phyloP scores from a whole-genome alignment of 1,139 yeast genomes.

The Magnusiomyces fungicola region DNA sequence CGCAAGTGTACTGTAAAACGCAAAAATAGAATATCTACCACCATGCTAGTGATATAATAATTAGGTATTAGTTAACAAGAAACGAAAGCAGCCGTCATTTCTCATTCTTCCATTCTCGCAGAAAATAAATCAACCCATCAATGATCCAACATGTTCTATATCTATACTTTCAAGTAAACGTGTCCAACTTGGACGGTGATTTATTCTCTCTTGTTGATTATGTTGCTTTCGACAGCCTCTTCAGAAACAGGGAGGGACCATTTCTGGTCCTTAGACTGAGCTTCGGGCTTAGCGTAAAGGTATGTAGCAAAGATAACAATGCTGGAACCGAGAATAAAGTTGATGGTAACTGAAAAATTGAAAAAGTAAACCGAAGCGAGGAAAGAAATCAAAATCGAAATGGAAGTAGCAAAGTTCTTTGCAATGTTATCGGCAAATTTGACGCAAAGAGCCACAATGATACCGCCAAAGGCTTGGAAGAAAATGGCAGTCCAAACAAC shows the following conservation, averaged over 20 bases:
- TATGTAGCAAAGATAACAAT: constrained; percentile 36
- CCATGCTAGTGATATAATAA: no score
- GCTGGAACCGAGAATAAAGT: constrained; percentile 34
- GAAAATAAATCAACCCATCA: no score
- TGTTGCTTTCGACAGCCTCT: constrained; percentile 18
- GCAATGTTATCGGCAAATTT: constrained; percentile 40
- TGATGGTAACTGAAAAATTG: constrained; percentile 32
- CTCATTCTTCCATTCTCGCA: no score
- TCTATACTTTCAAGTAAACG: no score
- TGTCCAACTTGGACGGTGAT: background rate
- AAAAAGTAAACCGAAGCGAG: constrained; percentile 34
- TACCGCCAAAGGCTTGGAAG: constrained; percentile 38
- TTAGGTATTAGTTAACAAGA: no score
- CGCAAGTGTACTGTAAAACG: no score
- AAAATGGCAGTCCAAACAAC: constrained; percentile 36
- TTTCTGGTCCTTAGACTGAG: background rate
- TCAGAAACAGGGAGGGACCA: constrained; percentile 12
- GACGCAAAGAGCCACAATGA: constrained; percentile 37
- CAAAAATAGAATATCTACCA: no score
- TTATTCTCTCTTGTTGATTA: constrained; percentile 16
- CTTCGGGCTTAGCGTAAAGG: constrained; percentile 25
- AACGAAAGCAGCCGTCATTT: no score
- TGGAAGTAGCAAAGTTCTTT: constrained; percentile 39
- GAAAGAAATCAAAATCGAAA: constrained; percentile 36
- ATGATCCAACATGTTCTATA: no score